Percentiles rank a stretch among this genome's conserved stretches.
These are phyloP conservation scores for Globisporangium echinulatum DNA, from an alignment of 352 stramenopile genomes.

Conservation along the genomic window DNA sequence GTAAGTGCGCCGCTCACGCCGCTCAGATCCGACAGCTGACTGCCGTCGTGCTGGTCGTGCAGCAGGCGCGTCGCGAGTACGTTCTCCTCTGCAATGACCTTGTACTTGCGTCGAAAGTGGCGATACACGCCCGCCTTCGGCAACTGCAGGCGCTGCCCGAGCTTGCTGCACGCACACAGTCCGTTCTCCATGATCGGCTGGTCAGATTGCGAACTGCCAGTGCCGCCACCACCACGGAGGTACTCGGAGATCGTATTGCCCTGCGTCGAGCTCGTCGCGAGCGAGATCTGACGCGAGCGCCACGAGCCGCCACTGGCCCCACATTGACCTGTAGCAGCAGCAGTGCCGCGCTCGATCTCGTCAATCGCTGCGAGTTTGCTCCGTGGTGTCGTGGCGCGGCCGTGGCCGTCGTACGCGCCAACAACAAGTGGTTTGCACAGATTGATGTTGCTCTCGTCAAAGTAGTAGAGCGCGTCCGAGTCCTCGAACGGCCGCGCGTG, in stretches of 20 bases:
- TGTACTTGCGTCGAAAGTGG: conserved; percentile 29
- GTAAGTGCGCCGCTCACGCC: background rate
- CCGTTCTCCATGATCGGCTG: conserved; percentile 37
- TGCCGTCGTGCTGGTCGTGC: conserved; percentile 16
- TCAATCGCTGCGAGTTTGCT: conserved; percentile 5
- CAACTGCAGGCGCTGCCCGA: conserved; percentile 43
- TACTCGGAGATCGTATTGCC: conserved; percentile 20
- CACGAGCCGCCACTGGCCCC: background rate
- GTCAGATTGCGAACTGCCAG: conserved; percentile 32
- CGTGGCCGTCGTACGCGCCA: conserved; percentile 16
- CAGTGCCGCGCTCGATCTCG: background rate
- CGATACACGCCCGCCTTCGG: conserved; percentile 24
- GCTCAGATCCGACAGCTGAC: background rate
- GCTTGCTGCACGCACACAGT: conserved; percentile 42
- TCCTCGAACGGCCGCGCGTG: conserved; percentile 37
- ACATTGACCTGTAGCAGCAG: conserved; percentile 5
- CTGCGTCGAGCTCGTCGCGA: conserved; percentile 37
- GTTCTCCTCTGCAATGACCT: conserved; percentile 19
- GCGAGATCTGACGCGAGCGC: conserved; percentile 18
- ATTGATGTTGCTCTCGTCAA: conserved; percentile 47
- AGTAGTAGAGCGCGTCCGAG: conserved; percentile 33
- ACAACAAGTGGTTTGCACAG: conserved; percentile 35
- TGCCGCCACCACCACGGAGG: background rate
- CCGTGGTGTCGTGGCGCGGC: background rate
- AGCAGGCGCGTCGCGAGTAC: conserved; percentile 43